Evolutionary conservation across 352 stramenopile genomes (phyloP), one percentile per base, ranked within the genome.

Genomic region (Phytophthora pluvialis): DNA sequence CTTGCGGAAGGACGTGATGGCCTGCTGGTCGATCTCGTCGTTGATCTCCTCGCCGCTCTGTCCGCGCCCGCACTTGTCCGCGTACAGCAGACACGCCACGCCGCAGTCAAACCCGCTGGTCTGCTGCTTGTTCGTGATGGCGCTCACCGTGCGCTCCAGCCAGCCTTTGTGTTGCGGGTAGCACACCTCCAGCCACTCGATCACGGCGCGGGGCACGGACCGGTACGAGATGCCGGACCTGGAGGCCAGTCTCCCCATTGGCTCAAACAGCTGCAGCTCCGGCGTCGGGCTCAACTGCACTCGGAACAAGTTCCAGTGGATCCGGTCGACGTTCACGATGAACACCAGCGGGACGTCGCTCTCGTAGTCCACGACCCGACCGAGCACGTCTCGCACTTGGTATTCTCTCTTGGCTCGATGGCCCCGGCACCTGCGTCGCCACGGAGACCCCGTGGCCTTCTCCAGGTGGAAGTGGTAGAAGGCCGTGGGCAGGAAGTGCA

Each of bases 241-340:
- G 3, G 81, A 89, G 13, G 78, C 69, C 10, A 90, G 63, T 7
- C 78, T 80, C 2, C 90, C 90, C 82, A 97, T 94, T 6, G 90
- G 90, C 52, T 97, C 90, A 63, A 97, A 97, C 8, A 97, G 74
- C 72, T 97, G 86, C 11, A 97, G 70, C 58, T 85, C 75, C 1
- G 88, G 76, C 2, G 77, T 64, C 1, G 86, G 85, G 3, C 66
- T 15, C n/a, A 93, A 65, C 72, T 94, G 78, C 45, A 96, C 82
- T 15, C 90, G 88, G 35, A 97, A 81, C 26, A 97, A 69, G 45
- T 96, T 97, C 90, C 90, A 97, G 75, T 97, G 90, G 51, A 95
- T 89, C 36, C 75, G 73, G 7, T 81, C 77, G 25, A 87, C 78
- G 60, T 97, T 96, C 31, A 88, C 83, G 28, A 94, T 72, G 64